phyloP scores from a whole-genome alignment of 441 rosid genomes.

The Adansonia rubrostipa region DNA sequence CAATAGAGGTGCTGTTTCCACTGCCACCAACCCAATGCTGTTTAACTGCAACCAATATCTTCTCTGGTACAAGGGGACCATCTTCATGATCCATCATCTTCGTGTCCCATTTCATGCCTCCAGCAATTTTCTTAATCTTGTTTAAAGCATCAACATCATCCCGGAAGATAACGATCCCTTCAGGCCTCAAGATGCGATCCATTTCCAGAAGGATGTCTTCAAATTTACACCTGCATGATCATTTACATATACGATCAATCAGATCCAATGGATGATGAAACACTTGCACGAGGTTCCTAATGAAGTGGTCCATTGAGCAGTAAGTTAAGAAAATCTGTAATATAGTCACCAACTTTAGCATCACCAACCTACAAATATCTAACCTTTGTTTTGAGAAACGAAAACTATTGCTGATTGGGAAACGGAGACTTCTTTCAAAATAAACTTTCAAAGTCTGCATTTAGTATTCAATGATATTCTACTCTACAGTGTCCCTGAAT shows the following conservation, averaged over 20 bases:
- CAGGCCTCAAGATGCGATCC: constrained; percentile 89
- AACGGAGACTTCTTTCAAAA: background rate
- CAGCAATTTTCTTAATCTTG: constrained; percentile 61
- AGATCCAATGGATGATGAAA: background rate
- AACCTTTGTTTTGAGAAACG: background rate
- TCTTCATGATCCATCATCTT: constrained; percentile 93
- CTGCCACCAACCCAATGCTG: constrained; percentile 79
- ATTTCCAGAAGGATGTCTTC: constrained; percentile 91
- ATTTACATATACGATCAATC: background rate
- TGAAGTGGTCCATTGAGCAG: background rate
- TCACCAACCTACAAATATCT: background rate
- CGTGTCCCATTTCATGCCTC: constrained; percentile 92
- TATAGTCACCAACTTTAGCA: background rate
- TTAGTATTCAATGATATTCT: background rate
- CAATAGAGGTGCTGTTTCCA: constrained; percentile 53
- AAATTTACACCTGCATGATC: constrained; percentile 60
- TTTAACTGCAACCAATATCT: constrained; percentile 75
- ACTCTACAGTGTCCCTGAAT: background rate
- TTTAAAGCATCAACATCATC: constrained; percentile 78
- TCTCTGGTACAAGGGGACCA: constrained; percentile 88
- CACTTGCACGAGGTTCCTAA: background rate
- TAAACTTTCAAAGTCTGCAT: background rate
- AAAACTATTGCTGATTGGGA: background rate
- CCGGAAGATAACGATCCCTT: constrained; percentile 76
- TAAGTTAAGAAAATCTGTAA: background rate